Base-by-base conservation (phyloP, 148 eudicot genomes). In the Vaccinium corymbosum region DNA sequence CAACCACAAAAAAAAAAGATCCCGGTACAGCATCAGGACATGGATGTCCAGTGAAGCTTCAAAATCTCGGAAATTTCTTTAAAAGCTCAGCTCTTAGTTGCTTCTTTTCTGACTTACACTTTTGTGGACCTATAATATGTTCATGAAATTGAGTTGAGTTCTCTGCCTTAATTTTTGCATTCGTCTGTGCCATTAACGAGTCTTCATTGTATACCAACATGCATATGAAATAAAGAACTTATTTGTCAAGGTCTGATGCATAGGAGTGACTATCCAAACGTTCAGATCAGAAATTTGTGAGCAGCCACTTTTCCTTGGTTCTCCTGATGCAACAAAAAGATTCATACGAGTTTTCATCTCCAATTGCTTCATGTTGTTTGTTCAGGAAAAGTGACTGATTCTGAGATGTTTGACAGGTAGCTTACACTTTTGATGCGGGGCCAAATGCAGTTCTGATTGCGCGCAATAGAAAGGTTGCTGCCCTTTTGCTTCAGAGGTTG, bases 351-450 rank as follows among this genome's bases (percentile, higher is more conserved):
- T 72, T 6, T 72, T 75, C 19, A 42, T 80, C 10, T 59, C 15
- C 19, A 59, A 57, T 64, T 78, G 32, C 82, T 46, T 52, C 55
- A 3, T 66, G 64, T 75, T 75, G 53, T 3, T 82, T 82, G 48
- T 53, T 73, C 14, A 42, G 38, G 79, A 42, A 52, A 75, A 38
- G 73, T 59, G n/a, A 81, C 59, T 78, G 27, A 64, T 68, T n/a
- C 79, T 66, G 27, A 22, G 42, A 16, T 0, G 35, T 71, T 85
- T 80, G 57, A 83, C 97, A 95, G 98, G 98, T 92, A 79, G 98
- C 98, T 75, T 96, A 96, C 85, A 94, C 98, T 57, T 93, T 88
- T 81, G 93, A 93, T 87, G 95, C 95, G 6, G 94, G 95, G 88
- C 95, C 95, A 59, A 93, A 93, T 81, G 93, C 92, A 80, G 95